A percentile compares a stretch with the other conserved stretches of the same genome.
phyloP scores from a whole-genome alignment of 441 rosid species.

The Viola pubescens region DNA sequence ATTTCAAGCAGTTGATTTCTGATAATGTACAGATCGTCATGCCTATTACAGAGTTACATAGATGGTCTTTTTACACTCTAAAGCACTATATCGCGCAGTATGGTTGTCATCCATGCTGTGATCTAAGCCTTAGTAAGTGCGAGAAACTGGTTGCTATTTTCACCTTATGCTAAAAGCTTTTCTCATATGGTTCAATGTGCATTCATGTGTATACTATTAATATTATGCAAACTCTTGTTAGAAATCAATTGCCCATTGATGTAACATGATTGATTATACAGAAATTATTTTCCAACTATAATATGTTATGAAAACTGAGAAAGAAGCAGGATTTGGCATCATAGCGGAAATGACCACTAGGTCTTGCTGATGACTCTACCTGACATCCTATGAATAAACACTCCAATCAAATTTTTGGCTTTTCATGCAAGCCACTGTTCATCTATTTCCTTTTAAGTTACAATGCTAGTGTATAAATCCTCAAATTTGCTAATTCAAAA shows the following conservation, averaged over 20 bases:
- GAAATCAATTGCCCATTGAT: neutral
- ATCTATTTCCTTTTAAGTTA: neutral
- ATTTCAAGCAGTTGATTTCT: constrained; percentile 88
- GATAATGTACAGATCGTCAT: constrained; percentile 80
- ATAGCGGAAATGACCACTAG: neutral
- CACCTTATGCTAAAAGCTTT: neutral
- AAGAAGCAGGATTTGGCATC: neutral
- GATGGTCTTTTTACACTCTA: constrained; percentile 89
- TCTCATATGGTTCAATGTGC: neutral
- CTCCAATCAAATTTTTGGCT: neutral
- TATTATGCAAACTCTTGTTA: neutral
- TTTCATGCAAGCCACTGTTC: neutral
- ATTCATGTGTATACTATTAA: neutral
- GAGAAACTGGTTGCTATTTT: neutral
- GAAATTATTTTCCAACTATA: neutral
- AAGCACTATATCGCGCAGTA: constrained; percentile 73
- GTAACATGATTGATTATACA: neutral
- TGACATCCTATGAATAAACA: neutral
- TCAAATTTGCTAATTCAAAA: neutral
- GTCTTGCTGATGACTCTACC: too few species aligned
- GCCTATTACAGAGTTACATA: constrained; percentile 58
- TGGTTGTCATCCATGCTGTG: constrained; percentile 67
- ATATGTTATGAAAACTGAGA: neutral
- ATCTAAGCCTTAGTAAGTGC: constrained; percentile 81
- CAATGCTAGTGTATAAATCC: neutral